Evolutionary conservation across 305 asterid genomes (phyloP), one percentile per base, ranked within the genome.

Genomic region (Fraxinus dipetala): DNA sequence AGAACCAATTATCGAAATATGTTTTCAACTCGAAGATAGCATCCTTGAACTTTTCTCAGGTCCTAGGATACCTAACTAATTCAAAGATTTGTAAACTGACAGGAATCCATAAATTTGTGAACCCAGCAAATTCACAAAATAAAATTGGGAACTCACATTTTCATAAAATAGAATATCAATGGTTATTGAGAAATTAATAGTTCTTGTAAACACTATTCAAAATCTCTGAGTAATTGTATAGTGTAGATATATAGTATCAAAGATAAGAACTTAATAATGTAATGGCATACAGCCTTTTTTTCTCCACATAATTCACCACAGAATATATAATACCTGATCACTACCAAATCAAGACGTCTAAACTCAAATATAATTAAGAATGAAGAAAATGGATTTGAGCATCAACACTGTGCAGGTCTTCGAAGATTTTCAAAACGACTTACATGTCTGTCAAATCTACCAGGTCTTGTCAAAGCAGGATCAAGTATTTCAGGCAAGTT

Each of bases 381-480:
- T 32, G 38, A 80, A 10, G 16, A 69, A 67, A 83, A 24, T 10
- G 9, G 56, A 72, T 79, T 51, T 63, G 43, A 63, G 79, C 75
- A 75, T 75, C 24, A 81, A 76, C 72, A 67, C 48, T 13, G n/a
- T 51, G 74, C 16, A 54, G 28, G 73, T 75, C 74, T 77, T 51
- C 5, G 26, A 36, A 76, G 67, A 51, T 82, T 69, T 80, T 65
- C 78, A 65, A 83, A 79, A 78, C 26, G 36, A 90, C 99, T 92
- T 91, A 96, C 99, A 93, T 96, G 99, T 82, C 97, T 91, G 82
- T 96, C 99, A 83, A 96, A 96, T 93, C 99, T 92, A 88, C 98
- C 98, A 61, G 99, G 98, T 77, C 99, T 92, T 75, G 98, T 94
- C 89, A 96, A 89, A 89, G 99, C 98, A 72, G 97, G 97, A 91